phyloP scores from a whole-genome alignment of 352 stramenopile species.

The Phytophthora sansomeana region DNA sequence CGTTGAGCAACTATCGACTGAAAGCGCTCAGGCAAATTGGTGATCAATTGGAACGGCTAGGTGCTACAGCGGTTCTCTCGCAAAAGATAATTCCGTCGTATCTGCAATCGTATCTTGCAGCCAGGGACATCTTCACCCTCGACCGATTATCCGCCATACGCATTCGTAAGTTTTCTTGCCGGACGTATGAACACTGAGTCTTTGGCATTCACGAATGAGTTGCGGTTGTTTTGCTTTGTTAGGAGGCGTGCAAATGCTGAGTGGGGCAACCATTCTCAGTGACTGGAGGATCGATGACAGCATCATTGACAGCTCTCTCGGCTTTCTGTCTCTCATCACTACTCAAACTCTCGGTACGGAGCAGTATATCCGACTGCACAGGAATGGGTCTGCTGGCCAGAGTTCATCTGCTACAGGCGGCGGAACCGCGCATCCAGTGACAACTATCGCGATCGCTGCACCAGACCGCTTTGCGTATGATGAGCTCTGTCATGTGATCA shows the following conservation, averaged over 20 bases:
- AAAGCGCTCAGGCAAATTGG: conserved; percentile 40
- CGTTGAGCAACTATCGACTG: conserved; percentile 33
- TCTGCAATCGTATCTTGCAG: conserved; percentile 47
- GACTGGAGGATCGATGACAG: conserved; percentile 47
- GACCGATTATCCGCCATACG: conserved; percentile 56
- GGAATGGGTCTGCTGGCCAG: conserved; percentile 2
- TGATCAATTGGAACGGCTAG: conserved; percentile 42
- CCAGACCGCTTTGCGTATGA: conserved; percentile 50
- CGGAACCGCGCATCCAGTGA: conserved; percentile 34
- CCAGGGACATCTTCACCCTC: conserved; percentile 55
- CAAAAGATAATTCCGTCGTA: conserved; percentile 67
- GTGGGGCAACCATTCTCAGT: conserved; percentile 52
- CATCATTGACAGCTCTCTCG: conserved; percentile 29
- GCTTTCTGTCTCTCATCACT: conserved; percentile 53
- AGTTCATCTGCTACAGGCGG: neutral
- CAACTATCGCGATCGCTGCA: conserved; percentile 49
- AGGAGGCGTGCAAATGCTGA: conserved; percentile 62
- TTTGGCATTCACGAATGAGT: no score
- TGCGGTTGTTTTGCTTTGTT: conserved; percentile 3
- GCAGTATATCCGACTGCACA: conserved; percentile 45
- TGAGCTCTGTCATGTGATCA: conserved; percentile 54
- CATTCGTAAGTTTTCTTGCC: conserved; percentile 50
- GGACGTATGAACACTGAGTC: no score
- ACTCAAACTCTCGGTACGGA: conserved; percentile 45
- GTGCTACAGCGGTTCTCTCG: conserved; percentile 52